A percentile compares a stretch with the other conserved stretches of the same genome.
phyloP scores from a whole-genome alignment of 2,329 filamentous ascomycete species.

The Aaosphaeria arxii region DNA sequence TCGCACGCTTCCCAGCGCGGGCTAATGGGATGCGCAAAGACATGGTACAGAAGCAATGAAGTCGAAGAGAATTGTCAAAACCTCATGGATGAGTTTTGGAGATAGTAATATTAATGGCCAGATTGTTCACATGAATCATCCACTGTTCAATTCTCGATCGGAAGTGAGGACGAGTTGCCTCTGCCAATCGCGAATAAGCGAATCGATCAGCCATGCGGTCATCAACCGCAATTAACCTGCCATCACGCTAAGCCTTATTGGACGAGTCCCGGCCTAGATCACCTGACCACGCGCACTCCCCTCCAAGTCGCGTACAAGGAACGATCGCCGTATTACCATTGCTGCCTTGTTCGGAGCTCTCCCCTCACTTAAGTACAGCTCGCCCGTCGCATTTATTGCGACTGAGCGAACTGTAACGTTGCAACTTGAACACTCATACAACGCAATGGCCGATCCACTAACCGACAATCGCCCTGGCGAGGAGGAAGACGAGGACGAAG shows the following conservation, averaged over 20 bases:
- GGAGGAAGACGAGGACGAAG: conserved; percentile 68
- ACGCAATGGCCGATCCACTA: conserved; percentile 25
- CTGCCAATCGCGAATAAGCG: conserved; percentile 9
- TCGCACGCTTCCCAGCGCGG: conserved; percentile 31
- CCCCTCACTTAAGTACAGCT: neutral
- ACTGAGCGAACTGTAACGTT: no score
- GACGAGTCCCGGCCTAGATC: no score
- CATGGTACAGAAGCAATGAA: conserved; percentile 39
- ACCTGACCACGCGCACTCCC: no score
- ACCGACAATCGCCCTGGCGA: conserved; percentile 34
- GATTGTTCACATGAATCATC: conserved; percentile 20
- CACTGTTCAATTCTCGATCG: neutral
- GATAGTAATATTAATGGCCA: conserved; percentile 9
- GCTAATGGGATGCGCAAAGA: conserved; percentile 33
- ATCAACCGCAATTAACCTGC: neutral
- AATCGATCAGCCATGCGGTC: neutral
- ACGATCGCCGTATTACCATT: no score
- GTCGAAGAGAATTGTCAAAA: conserved; percentile 2
- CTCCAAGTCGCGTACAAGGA: no score
- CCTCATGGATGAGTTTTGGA: conserved; percentile 1
- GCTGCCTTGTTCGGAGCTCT: neutral
- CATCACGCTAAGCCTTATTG: no score
- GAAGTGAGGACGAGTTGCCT: conserved; percentile 19
- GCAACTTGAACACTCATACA: no score
- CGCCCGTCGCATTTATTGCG: neutral